These are phyloP conservation scores for Umbelopsis isabellina DNA, from an alignment of 192 early-diverging fungal species.

Conservation along the genomic window DNA sequence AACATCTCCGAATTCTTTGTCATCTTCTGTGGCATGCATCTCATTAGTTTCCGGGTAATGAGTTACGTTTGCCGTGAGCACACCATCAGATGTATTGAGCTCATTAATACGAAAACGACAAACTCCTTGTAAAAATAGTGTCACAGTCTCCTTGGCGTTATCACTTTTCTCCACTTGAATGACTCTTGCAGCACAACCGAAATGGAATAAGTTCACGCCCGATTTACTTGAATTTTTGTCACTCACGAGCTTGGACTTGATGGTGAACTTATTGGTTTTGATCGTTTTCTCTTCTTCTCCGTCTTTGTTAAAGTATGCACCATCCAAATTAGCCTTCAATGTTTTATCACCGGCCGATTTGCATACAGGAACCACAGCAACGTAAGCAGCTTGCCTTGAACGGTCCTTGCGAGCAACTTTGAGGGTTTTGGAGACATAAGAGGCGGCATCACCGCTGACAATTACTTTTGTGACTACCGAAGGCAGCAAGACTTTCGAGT, in stretches of 20 bases:
- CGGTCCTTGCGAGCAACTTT: not conserved
- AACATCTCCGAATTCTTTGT: constrained; percentile 57
- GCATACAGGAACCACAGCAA: not conserved
- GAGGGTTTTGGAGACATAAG: constrained; percentile 27
- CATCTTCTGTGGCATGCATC: constrained; percentile 42
- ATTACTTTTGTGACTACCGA: constrained; percentile 33
- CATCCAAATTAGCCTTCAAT: not conserved
- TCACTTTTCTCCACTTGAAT: constrained; percentile 52
- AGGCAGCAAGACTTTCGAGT: constrained; percentile 36
- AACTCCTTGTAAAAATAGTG: constrained; percentile 66
- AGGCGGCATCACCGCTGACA: constrained; percentile 29
- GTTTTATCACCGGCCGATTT: not conserved
- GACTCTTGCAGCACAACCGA: constrained; percentile 55
- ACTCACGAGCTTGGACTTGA: constrained; percentile 1
- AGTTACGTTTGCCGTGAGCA: constrained; percentile 55
- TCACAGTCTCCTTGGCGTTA: constrained; percentile 45
- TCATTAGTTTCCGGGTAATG: constrained; percentile 41
- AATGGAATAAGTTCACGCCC: constrained; percentile 33
- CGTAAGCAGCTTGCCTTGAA: not conserved
- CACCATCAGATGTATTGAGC: constrained; percentile 43
- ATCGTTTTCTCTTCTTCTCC: not conserved
- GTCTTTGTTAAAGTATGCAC: not conserved
- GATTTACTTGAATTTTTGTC: not conserved
- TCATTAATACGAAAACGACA: constrained; percentile 59
- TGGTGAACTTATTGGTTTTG: not conserved